Percentiles rank a stretch among this genome's conserved stretches.
Evolutionary conservation across 805 yeast genomes (phyloP).

Genomic region (Candida silvicultrix): DNA sequence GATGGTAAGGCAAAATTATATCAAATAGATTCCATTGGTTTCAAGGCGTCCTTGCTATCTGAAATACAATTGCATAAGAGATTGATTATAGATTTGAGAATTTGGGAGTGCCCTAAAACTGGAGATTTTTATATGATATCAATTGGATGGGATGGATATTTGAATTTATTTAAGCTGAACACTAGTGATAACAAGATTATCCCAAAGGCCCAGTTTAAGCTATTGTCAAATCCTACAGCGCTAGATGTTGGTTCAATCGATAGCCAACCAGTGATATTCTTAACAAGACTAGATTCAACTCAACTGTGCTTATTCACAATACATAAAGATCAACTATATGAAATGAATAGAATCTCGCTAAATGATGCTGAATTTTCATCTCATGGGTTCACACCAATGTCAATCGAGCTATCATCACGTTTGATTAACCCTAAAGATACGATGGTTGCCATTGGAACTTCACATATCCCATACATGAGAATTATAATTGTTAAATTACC

Average conservation of each 20-base stretch:
- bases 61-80: slow-evolving; percentile 31
- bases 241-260: slow-evolving; percentile 20
- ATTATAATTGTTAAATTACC: slow-evolving; percentile 49
- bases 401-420: slow-evolving; percentile 20
- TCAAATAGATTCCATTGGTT: slow-evolving; percentile 7
- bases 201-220: slow-evolving; percentile 24
- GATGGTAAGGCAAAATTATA: slow-evolving; percentile 36
- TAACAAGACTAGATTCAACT: slow-evolving; percentile 58
- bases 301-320: slow-evolving; percentile 41
- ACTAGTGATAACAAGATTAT: slow-evolving; percentile 3
- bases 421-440: slow-evolving; percentile 11
- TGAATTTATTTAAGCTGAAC: slow-evolving; percentile 38
- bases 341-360: slow-evolving; percentile 44
- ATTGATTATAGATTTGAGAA: slow-evolving; percentile 29
- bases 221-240: slow-evolving; percentile 48
- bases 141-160: slow-evolving; percentile 52
- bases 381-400: slow-evolving; percentile 55
- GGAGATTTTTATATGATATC: slow-evolving; percentile 37
- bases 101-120: slow-evolving; percentile 9
- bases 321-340: slow-evolving; percentile 21
- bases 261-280: slow-evolving; percentile 33
- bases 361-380: slow-evolving; percentile 71
- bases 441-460: slow-evolving; percentile 58
- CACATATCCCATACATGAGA: slow-evolving; percentile 75
- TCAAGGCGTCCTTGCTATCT: too few relatives aligned